Base-by-base conservation (phyloP, 805 yeast species). In the Zygosaccharomyces lentus region DNA sequence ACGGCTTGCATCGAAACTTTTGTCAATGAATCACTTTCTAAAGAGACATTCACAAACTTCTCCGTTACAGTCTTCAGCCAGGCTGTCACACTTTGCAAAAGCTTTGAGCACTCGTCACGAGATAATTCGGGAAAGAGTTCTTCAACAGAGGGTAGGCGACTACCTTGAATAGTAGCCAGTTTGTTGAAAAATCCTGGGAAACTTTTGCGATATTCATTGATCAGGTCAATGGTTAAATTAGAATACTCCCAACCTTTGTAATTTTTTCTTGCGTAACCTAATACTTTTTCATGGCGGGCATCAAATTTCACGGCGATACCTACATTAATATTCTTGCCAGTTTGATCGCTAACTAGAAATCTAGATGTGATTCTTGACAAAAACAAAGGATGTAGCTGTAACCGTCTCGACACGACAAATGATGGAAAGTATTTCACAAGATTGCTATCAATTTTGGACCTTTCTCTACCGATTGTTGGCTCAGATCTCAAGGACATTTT, bases 251-350 rank as follows among this genome's bases (percentile, higher is more conserved):
- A 93, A 17, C 80, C 82, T 41, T 73, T 72, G 21, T 71, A 76
- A 34, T 67, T 71, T 58, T 82, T 80, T 48, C 81, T 76, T 1
- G 96, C 81, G 68, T 81, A 91, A 4, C 98, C 99, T 51, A 90
- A 73, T 2, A 87, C 98, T 66, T 91, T 91, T 57, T 78, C 76
- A 55, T 88, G 79, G 49, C 79, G 78, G 17, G 78, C 78, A 53
- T 90, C 96, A 65, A 82, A 85, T 67, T 90, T 90, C 64, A 93
- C 72, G 47, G 84, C 86, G 52, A 93, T 71, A 16, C 98, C 98
- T 57, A 93, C 71, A 59, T 90, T 84, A 8, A 74, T 58, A 52
- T 76, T 75, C 52, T 70, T 77, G 17, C 76, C 76, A 27, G 70
- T 68, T 16, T 73, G 73, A 49, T 76, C 80, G 25, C 72, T 75